Evolutionary conservation across 176 grass and related monocot species (phyloP).

Genomic region (Oryza rufipogon): DNA sequence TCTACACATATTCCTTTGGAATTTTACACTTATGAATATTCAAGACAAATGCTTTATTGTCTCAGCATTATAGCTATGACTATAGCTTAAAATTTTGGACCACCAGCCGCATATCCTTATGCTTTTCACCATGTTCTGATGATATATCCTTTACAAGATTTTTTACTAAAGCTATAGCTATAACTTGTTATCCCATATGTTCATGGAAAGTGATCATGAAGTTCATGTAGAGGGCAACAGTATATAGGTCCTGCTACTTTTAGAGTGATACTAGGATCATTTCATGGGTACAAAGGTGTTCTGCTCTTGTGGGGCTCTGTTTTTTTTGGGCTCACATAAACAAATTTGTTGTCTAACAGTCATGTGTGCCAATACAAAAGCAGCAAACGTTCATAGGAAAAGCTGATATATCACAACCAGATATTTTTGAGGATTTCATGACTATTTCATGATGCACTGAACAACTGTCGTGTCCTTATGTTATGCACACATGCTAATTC

Average conservation of each 20-base stretch:
- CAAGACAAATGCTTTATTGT: constrained; percentile 2
- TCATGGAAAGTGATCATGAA: neutral
- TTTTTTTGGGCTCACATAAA: too few relatives aligned
- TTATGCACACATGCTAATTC: neutral
- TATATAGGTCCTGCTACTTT: neutral
- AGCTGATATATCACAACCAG: neutral
- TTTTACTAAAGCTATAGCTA: neutral
- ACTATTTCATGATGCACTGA: too few relatives aligned
- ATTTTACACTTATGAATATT: neutral
- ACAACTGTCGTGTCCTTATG: too few relatives aligned
- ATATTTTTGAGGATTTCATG: neutral
- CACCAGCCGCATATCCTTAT: neutral
- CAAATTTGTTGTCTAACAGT: neutral
- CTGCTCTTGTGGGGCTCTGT: neutral
- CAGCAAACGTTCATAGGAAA: neutral
- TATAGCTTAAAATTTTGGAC: neutral
- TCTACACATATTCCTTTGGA: neutral
- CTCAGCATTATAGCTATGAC: neutral
- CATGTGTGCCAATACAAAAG: neutral
- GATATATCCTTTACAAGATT: constrained; percentile 13
- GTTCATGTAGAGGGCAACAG: neutral
- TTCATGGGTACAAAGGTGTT: neutral
- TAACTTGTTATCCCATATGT: neutral
- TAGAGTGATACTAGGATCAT: neutral
- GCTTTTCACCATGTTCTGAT: neutral